Conservation (phyloP, 805 yeast genomes). For the Nakazawaea pomicola region DNA sequence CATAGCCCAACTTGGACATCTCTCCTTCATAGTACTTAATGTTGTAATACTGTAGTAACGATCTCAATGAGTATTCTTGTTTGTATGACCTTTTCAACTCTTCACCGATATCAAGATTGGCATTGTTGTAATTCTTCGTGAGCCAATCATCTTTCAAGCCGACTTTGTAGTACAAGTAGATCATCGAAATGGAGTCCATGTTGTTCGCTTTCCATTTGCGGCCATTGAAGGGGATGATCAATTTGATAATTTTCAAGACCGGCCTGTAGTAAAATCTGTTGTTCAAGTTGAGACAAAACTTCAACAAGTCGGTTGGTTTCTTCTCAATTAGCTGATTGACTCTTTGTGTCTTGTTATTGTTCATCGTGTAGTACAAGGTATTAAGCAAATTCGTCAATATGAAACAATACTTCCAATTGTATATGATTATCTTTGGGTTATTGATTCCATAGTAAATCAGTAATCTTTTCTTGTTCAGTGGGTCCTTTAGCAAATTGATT, state of each 20-base stretch:
- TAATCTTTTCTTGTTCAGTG: conserved; percentile 19
- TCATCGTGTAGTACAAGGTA: conserved; percentile 50
- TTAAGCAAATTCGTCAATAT: conserved; percentile 48
- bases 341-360: conserved; percentile 67
- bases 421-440: conserved; percentile 16
- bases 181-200: conserved; percentile 89
- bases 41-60: conserved; percentile 73
- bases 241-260: conserved; percentile 67
- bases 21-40: conserved; percentile 47
- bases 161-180: conserved; percentile 69
- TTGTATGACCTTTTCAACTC: conserved; percentile 75
- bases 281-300: conserved; percentile 53
- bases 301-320: conserved; percentile 58
- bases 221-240: conserved; percentile 85
- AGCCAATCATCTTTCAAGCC: conserved; percentile 84
- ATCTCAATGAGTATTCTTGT: conserved; percentile 80
- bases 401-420: conserved; percentile 37
- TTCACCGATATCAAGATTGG: conserved; percentile 69
- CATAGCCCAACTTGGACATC: conserved; percentile 56
- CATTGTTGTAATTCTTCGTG: conserved; percentile 71
- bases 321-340: conserved; percentile 56
- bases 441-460: conserved; percentile 12
- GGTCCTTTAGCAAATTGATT: conserved; percentile 25
- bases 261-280: conserved; percentile 63
- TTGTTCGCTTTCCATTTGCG: conserved; percentile 90